Conservation (phyloP, 2,329 filamentous ascomycete genomes). For the Myriangium duriaei region DNA sequence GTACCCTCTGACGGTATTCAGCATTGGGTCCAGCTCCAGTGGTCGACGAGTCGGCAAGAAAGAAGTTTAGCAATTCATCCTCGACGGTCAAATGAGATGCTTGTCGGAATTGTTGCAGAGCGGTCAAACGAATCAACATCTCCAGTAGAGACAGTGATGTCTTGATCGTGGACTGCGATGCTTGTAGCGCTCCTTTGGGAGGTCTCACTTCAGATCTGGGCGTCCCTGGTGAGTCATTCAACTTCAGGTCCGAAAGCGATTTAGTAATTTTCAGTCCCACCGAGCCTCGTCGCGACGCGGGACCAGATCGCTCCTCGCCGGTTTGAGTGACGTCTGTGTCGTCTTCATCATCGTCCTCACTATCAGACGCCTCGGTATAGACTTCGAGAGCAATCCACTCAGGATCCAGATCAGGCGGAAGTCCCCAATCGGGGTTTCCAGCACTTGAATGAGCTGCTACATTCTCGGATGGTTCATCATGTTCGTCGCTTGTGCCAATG, state of each 20-base stretch:
- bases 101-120: constrained; percentile 86
- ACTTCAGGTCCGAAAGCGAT: constrained; percentile 36
- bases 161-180: constrained; percentile 32
- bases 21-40: constrained; percentile 53
- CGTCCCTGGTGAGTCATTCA: constrained; percentile 18
- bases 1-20: constrained; percentile 46
- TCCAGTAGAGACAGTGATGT: constrained; percentile 72
- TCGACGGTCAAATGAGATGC: constrained; percentile 77
- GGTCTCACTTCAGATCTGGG: constrained; percentile 25
- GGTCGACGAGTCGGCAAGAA: constrained; percentile 57
- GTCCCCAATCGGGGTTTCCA: constrained; percentile 37
- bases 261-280: constrained; percentile 30
- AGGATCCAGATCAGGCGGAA: constrained; percentile 66
- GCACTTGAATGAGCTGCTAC: too few relatives aligned
- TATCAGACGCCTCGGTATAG: constrained; percentile 51
- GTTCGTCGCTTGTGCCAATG: not conserved
- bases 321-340: constrained; percentile 29
- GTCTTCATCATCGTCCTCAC: constrained; percentile 40
- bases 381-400: constrained; percentile 91
- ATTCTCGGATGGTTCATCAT: not conserved
- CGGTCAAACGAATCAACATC: constrained; percentile 73
- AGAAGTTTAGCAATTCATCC: constrained; percentile 81
- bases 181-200: constrained; percentile 27
- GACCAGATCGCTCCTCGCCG: constrained; percentile 9
- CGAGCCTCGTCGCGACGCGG: constrained; percentile 17